Base-by-base conservation (phyloP, 495 filamentous ascomycete species). In the Hypoxylon lienhwacheense region DNA sequence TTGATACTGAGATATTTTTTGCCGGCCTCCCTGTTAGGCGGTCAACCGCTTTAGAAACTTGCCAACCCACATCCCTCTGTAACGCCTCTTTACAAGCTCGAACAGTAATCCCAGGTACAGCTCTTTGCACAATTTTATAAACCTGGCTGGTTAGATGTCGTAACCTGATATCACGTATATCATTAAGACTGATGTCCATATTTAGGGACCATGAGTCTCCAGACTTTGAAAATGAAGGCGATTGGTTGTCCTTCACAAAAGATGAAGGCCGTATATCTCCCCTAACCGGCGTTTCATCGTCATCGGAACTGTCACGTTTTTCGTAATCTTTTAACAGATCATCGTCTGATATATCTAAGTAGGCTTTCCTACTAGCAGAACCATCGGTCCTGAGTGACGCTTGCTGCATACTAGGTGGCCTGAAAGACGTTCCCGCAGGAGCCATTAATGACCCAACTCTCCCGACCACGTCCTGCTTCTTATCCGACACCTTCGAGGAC, bases 361-460 rank as follows among this genome's bases (percentile, higher is more conserved):
- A 75, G 4, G 60, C 64, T 24, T 53, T 52, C 25, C 70, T 70
- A n/a, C 39, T 50, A 24, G 40, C 25, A 45, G 56, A 24, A 26
- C 31, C 33, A 33, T 43, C 66, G 14, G 37, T 7, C 21, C 36
- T 49, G 4, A 15, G 20, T 12, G 50, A 17, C 34, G 52, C 43
- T 26, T 46, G 53, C 19, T 45, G 46, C 19, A 59, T 43, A 6
- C 63, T 32, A 41, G 86, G 89, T 34, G 81, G 75, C 32, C 79
- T 79, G 59, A 86, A 91, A 11, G 73, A 68, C 4, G 90, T 95
- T 8, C 91, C 91, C 32, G 84, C 81, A 12, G 91, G 91, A 5
- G 88, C 88, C 77, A 95, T 87, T 10, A 77, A 37, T 44, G 66
- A 84, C 7, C 81, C 81, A 12, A 90, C 29, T 50, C 66, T 70